Conservation (phyloP, 164 flowering plant species). For the Chimonanthus salicifolius region DNA sequence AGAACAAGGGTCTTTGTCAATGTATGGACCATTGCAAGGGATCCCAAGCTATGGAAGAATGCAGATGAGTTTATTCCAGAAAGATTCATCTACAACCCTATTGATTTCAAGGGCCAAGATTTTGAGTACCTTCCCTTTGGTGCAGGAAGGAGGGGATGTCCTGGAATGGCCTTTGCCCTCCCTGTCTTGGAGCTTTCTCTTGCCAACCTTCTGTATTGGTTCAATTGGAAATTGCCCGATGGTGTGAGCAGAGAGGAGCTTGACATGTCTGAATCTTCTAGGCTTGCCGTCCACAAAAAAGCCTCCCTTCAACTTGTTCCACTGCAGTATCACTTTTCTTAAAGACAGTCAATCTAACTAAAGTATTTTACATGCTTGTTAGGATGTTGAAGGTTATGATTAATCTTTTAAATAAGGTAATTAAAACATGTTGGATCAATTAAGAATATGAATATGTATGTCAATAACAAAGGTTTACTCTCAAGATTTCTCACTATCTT, state of each 20-base stretch:
- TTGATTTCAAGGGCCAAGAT: constrained; percentile 2
- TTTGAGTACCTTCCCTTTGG: constrained; percentile 7
- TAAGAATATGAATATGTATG: too few species aligned
- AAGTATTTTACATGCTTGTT: too few species aligned
- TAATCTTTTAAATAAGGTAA: too few species aligned
- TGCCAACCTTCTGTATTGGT: constrained; percentile 4
- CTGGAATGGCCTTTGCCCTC: neutral
- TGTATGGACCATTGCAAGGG: neutral
- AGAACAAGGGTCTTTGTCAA: constrained; percentile 3
- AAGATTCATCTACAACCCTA: neutral
- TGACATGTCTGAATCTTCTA: neutral
- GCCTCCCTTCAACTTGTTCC: neutral
- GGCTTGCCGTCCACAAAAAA: neutral
- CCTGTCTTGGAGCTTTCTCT: neutral
- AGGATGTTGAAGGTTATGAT: too few species aligned
- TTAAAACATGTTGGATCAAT: too few species aligned
- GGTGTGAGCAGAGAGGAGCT: neutral
- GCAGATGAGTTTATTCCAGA: constrained; percentile 6
- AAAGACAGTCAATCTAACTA: too few species aligned
- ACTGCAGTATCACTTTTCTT: neutral
- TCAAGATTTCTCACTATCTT: too few species aligned
- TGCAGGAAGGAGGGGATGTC: constrained; percentile 8
- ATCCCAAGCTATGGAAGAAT: constrained; percentile 2
- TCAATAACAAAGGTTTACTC: too few species aligned
- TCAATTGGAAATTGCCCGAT: constrained; percentile 8